Evolutionary conservation across 805 yeast species (phyloP).

Genomic region (Yarrowia keelungensis): DNA sequence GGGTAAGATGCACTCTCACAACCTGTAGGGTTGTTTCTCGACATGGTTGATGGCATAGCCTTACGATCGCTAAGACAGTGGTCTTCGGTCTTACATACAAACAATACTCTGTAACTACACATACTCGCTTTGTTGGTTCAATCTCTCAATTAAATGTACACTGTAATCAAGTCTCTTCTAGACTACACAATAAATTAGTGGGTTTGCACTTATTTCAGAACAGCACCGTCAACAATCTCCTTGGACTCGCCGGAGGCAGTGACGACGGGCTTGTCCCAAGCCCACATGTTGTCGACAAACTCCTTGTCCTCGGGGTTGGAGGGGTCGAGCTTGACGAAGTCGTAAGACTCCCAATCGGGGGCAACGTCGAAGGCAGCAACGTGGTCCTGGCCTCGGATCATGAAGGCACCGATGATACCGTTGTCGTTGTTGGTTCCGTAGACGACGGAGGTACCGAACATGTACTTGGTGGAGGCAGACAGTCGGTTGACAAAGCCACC

Average conservation of each 20-base stretch:
- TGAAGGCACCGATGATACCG: slow-evolving; percentile 94
- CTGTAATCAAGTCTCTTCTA: slow-evolving; percentile 21
- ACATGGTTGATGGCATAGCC: no score
- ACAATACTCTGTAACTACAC: no score
- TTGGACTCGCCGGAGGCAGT: slow-evolving; percentile 73
- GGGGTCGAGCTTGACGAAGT: slow-evolving; percentile 81
- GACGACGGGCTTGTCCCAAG: slow-evolving; percentile 94
- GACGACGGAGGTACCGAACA: slow-evolving; percentile 93
- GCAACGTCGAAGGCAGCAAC: slow-evolving; percentile 96
- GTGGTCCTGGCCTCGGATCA: slow-evolving; percentile 92
- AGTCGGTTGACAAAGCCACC: slow-evolving; percentile 99
- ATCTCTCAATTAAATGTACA: slow-evolving; percentile 16
- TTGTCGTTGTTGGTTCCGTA: slow-evolving; percentile 98
- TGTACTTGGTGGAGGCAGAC: slow-evolving; percentile 86
- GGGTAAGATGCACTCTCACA: no score
- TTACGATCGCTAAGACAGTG: no score
- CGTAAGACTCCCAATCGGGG: slow-evolving; percentile 98
- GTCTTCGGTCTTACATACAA: no score
- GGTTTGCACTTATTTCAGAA: slow-evolving; percentile 71
- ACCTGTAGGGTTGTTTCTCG: no score
- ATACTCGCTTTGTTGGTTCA: not conserved
- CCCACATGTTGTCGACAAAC: slow-evolving; percentile 89
- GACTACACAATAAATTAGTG: slow-evolving; percentile 28
- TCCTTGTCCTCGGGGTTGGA: slow-evolving; percentile 76
- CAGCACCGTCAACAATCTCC: slow-evolving; percentile 98